Base-by-base conservation (phyloP, 177 flowering plant genomes). In the Vitis hybrid region DNA sequence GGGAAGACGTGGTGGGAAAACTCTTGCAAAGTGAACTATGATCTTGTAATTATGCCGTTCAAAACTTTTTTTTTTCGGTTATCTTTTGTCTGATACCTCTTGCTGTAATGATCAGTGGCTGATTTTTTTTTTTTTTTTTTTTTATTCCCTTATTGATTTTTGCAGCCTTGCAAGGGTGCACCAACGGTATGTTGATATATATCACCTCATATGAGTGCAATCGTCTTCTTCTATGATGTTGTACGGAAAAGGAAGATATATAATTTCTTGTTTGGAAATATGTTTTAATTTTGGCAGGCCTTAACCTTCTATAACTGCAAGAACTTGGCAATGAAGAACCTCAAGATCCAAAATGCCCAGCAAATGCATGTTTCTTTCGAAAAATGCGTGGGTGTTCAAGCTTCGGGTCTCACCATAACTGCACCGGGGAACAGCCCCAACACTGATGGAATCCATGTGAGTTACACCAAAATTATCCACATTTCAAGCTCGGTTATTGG, bases 381-480 rank as follows among this genome's bases (percentile, higher is more conserved):
- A 52, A 73, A 57, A 14, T 86, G 90, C 73, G 62, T 12, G 23
- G 79, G 85, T 69, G 98, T 93, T 51, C 40, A 56, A 71, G 97
- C 80, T 70, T 80, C 82, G 10, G 68, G 79, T 75, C 81, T 93
- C 56, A 52, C 40, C 30, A 76, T 93, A 15, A 78, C 77, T 52
- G 85, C 98, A 18, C 94, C 99, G 21, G 84, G 34, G 57, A 60
- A 72, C 0, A 94, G 99, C 67, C 99, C 98, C 8, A 94, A 94
- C 76, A 94, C 98, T 3, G 99, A 94, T 74, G 99, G 99, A 52
- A 89, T 94, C 68, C 99, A 94, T 75, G 78, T 93, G 69, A 80
- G 91, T 0, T 15, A 30, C 1, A 83, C 92, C 62, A 82, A 87
- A 72, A 85, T 85, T 67, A 85, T 94, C 26, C 80, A 64, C 9